Evolutionary conservation across 352 stramenopile genomes (phyloP).

Genomic region (Phytopythium helicoides): DNA sequence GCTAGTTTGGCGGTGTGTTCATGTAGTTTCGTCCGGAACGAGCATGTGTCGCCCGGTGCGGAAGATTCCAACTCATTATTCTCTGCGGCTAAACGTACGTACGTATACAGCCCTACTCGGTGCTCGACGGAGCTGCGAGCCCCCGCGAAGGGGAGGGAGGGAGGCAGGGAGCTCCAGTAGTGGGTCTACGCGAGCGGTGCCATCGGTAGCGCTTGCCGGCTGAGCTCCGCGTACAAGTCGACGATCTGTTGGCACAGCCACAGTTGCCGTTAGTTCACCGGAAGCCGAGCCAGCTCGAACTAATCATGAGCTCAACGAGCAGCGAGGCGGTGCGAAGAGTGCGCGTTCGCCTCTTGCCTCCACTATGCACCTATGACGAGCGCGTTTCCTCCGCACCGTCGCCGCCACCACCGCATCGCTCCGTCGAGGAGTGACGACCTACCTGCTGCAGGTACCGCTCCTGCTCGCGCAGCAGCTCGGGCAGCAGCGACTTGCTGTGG

Average conservation of each 20-base stretch:
- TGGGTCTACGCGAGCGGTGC: background rate
- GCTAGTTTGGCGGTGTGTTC: no score
- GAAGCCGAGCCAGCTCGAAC: background rate
- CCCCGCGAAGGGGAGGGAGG: no score
- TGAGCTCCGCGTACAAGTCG: slow-evolving; percentile 36
- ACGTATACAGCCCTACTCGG: background rate
- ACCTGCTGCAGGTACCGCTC: slow-evolving; percentile 43
- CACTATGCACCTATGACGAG: slow-evolving; percentile 1
- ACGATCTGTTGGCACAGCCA: slow-evolving; percentile 25
- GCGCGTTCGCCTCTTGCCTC: background rate
- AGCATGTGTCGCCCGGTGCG: background rate
- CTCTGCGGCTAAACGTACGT: background rate
- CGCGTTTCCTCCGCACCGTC: background rate
- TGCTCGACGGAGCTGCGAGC: no score
- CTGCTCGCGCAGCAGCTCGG: slow-evolving; percentile 60
- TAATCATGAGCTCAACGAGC: no score
- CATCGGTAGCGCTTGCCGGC: slow-evolving; percentile 19
- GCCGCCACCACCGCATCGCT: no score
- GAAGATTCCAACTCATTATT: slow-evolving; percentile 2
- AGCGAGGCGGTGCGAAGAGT: background rate
- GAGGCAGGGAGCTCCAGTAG: no score
- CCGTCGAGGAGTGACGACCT: background rate
- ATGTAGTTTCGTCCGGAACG: background rate
- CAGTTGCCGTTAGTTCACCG: background rate
- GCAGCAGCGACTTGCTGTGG: slow-evolving; percentile 14